Evolutionary conservation across 257 asterid species (phyloP), one percentile per base, ranked within the genome.

Genomic region (Scutellaria galericulata): DNA sequence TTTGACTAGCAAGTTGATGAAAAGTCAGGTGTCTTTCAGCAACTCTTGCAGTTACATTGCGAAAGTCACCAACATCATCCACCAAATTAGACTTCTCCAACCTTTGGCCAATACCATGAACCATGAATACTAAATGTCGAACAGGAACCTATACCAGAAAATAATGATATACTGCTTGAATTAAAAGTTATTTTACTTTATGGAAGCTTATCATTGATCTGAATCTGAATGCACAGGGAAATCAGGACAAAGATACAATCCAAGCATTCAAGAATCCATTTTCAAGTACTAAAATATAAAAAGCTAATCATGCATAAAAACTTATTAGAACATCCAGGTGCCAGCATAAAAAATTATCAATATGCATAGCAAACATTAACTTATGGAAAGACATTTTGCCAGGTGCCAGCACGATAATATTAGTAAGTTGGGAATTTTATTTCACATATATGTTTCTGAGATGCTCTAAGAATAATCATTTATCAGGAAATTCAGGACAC

Each of bases 71-170:
- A 76, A 94, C 99, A 81, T 94, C 99, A 81, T 94, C 99, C 71
- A 94, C 99, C 77, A 95, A 87, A 83, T 92, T 95, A 72, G 99
- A 95, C 65, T 92, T 95, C 83, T 92, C 96, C 88, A 95, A 79
- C 77, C 99, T 91, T 82, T 95, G 99, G 55, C 99, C 99, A 71
- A 95, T 92, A 75, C 98, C 99, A 59, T 95, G 99, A 77, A 95
- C 96, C 98, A 95, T 92, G 87, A 95, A 95, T 42, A 95, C 95
- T 41, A 95, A 81, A 80, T 95, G 99, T 27, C 88, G 87, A 78
- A 95, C 99, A 71, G 99, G 99, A 73, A 95, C 99, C 99, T 95
- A 76, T 63, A 84, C 69, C 82, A 71, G 45, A 78, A 75, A 78
- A 70, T 35, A 71, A 44, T 44, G 47, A 37, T 13, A 9, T 41